These are phyloP conservation scores for Hyphodiscus sp. DNA, from an alignment of 2,329 filamentous ascomycete genomes.

Conservation along the genomic window DNA sequence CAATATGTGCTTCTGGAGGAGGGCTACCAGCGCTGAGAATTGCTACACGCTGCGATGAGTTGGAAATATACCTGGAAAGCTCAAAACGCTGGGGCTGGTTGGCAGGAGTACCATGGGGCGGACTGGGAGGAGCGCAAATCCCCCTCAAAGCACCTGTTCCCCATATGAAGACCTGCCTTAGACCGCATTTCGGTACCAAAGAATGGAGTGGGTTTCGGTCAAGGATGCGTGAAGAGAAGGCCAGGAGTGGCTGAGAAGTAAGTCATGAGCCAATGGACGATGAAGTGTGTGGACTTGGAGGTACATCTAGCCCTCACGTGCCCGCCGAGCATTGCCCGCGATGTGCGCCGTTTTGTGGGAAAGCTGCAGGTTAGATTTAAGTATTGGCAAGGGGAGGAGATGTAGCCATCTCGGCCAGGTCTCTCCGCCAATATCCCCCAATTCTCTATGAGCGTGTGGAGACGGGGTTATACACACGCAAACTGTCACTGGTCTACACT, in stretches of 20 bases:
- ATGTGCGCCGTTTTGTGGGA: not conserved
- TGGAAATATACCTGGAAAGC: conserved; percentile 7
- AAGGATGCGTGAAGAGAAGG: not conserved
- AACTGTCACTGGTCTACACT: not conserved
- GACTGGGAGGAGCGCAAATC: not conserved
- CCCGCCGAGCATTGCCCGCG: not conserved
- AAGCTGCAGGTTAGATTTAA: not conserved
- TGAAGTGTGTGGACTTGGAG: not conserved
- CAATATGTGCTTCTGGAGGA: conserved; percentile 14
- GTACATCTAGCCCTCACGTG: not conserved
- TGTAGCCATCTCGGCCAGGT: conserved; percentile 1
- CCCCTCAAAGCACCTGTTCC: not conserved
- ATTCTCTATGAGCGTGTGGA: not conserved
- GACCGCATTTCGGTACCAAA: not conserved
- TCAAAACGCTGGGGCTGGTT: not conserved
- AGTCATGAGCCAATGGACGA: not conserved
- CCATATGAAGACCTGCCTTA: not conserved
- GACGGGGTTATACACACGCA: conserved; percentile 3
- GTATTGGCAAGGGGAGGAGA: not conserved
- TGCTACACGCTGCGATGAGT: conserved; percentile 18
- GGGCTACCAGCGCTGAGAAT: conserved; percentile 17
- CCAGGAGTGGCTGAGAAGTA: not conserved
- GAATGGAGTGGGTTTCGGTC: not conserved
- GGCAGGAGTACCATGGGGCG: not conserved
- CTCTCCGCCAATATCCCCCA: not conserved